Conservation (phyloP, 2,329 filamentous ascomycete genomes). For the Sclerotinia trifoliorum region DNA sequence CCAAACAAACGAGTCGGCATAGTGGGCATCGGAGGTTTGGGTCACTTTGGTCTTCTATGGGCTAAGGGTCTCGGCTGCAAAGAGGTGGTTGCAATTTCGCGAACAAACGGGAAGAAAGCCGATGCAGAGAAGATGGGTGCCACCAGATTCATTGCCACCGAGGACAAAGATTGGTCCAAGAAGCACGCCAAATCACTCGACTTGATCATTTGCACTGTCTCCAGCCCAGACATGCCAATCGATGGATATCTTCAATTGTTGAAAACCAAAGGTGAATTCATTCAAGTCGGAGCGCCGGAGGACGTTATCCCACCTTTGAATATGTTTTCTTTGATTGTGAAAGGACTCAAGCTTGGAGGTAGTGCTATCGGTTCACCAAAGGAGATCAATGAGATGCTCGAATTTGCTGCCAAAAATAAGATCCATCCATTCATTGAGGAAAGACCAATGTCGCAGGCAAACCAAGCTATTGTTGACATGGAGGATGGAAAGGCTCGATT, state of each 20-base stretch:
- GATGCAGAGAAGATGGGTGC: slow-evolving; percentile 23
- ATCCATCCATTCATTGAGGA: slow-evolving; percentile 57
- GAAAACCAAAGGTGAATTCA: slow-evolving; percentile 55
- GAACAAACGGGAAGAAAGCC: slow-evolving; percentile 18
- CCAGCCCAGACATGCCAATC: slow-evolving; percentile 58
- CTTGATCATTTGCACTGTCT: slow-evolving; percentile 58
- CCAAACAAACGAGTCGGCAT: slow-evolving; percentile 60
- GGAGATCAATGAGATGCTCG: slow-evolving; percentile 60
- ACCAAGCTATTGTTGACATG: slow-evolving; percentile 56
- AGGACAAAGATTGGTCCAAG: slow-evolving; percentile 45
- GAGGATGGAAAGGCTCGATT: slow-evolving; percentile 54
- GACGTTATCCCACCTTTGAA: slow-evolving; percentile 51
- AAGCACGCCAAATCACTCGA: slow-evolving; percentile 52
- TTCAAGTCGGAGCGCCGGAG: slow-evolving; percentile 65
- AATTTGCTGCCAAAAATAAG: slow-evolving; percentile 56
- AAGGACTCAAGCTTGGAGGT: slow-evolving; percentile 48
- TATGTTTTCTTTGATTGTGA: slow-evolving; percentile 48
- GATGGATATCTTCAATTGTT: slow-evolving; percentile 59
- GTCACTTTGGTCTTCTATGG: slow-evolving; percentile 69
- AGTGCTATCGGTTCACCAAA: slow-evolving; percentile 41
- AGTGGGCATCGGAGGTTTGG: slow-evolving; percentile 69
- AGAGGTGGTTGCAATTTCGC: slow-evolving; percentile 55
- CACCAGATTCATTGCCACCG: slow-evolving; percentile 19
- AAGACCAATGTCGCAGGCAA: slow-evolving; percentile 55
- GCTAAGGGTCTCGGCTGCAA: slow-evolving; percentile 68